Conservation (phyloP, 345 rosid genomes). For the Eucalyptus erythrocorys region DNA sequence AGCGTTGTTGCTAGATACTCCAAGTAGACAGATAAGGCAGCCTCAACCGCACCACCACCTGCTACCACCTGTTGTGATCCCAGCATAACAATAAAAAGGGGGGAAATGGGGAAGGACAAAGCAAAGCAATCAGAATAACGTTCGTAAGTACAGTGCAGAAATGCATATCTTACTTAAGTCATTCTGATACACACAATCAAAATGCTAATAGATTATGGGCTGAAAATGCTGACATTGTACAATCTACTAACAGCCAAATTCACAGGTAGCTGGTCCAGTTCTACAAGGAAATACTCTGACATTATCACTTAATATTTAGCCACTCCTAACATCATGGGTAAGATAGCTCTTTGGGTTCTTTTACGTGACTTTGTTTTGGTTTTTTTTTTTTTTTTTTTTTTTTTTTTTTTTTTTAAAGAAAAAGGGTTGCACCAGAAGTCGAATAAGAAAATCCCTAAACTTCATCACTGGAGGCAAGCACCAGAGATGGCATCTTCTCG, state of each 20-base stretch:
- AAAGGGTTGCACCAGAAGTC: background rate
- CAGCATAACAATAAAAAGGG: background rate
- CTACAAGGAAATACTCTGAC: background rate
- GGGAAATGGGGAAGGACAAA: background rate
- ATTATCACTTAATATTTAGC: background rate
- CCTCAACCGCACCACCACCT: conserved; percentile 97
- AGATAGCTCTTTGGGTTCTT: background rate
- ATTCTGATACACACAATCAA: background rate
- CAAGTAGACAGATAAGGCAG: conserved; percentile 84
- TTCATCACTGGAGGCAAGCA: background rate
- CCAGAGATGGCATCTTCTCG: background rate
- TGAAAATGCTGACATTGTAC: background rate
- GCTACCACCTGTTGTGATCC: conserved; percentile 78
- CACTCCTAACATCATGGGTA: background rate
- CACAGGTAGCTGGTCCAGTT: background rate
- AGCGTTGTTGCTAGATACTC: conserved; percentile 90
- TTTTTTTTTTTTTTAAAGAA: background rate
- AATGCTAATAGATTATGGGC: background rate
- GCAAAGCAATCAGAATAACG: background rate
- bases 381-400: rapidly evolving
- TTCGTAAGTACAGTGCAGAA: background rate
- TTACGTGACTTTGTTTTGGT: background rate
- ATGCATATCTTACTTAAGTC: background rate
- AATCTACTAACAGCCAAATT: background rate
- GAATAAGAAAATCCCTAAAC: background rate